These are phyloP conservation scores for Erythrobasidium hasegawianum DNA, from an alignment of 1,284 basidiomycete species.

Conservation along the genomic window DNA sequence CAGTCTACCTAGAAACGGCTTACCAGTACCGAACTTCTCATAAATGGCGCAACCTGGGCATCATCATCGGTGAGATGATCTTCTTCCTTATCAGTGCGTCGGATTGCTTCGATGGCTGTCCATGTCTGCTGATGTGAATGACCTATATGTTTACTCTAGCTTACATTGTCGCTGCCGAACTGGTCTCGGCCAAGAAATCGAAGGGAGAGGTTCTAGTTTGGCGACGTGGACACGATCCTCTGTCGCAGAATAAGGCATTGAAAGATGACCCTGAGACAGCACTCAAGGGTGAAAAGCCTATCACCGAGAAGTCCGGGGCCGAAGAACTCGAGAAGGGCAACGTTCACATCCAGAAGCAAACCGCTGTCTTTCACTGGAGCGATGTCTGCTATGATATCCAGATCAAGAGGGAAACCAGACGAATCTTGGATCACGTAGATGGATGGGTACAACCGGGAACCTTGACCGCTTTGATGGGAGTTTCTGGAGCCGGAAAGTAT, in stretches of 20 bases:
- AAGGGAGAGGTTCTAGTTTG: slow-evolving; percentile 57
- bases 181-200: slow-evolving; percentile 52
- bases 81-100: slow-evolving; percentile 25
- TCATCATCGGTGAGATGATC: slow-evolving; percentile 57
- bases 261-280: slow-evolving; percentile 42
- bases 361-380: slow-evolving; percentile 53
- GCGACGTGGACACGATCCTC: slow-evolving; percentile 51
- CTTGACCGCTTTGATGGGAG: slow-evolving; percentile 65
- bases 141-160: slow-evolving; percentile 34
- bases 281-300: slow-evolving; percentile 35
- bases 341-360: slow-evolving; percentile 49
- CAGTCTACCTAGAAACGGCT: slow-evolving; percentile 58
- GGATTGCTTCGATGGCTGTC: neutral
- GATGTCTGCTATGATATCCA: slow-evolving; percentile 55
- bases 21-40: slow-evolving; percentile 61
- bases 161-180: slow-evolving; percentile 58
- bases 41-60: slow-evolving; percentile 65
- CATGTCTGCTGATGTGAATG: neutral
- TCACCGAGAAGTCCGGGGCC: slow-evolving; percentile 22
- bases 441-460: slow-evolving; percentile 75
- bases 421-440: slow-evolving; percentile 56
- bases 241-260: slow-evolving; percentile 40
- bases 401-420: slow-evolving; percentile 54
- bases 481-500: slow-evolving; percentile 64
- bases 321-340: slow-evolving; percentile 36